A percentile compares a stretch with the other conserved stretches of the same genome.
These are phyloP conservation scores for Saccharomyces cerevisiae DNA, from an alignment of 805 yeast genomes.

Conservation along the genomic window DNA sequence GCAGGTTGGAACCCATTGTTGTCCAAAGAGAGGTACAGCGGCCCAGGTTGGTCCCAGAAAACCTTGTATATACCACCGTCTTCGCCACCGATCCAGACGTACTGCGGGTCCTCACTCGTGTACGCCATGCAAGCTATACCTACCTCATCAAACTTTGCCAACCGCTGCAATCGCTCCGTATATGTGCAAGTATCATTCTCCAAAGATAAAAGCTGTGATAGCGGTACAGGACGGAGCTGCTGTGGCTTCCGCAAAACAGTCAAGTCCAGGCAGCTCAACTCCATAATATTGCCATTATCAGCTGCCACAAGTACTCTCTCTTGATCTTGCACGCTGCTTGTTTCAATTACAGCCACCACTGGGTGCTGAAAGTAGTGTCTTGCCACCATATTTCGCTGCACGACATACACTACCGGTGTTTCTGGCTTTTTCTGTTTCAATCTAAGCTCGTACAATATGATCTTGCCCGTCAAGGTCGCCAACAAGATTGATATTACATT, in stretches of 20 bases:
- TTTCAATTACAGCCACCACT: constrained; percentile 8
- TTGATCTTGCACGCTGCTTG: constrained; percentile 4
- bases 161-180: constrained; percentile 7
- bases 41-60: constrained; percentile 4
- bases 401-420: neutral
- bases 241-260: constrained; percentile 2
- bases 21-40: constrained; percentile 4
- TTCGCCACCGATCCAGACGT: constrained; percentile 19
- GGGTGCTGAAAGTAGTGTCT: constrained; percentile 16
- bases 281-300: constrained; percentile 14
- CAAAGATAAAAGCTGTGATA: neutral
- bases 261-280: constrained; percentile 16
- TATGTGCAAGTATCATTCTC: neutral
- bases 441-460: constrained; percentile 18
- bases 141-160: constrained; percentile 12
- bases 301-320: constrained; percentile 6
- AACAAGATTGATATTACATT: constrained; percentile 13
- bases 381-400: constrained; percentile 14
- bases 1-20: constrained; percentile 22
- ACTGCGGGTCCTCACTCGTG: constrained; percentile 16
- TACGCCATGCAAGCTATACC: constrained; percentile 13
- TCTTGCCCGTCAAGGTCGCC: constrained; percentile 18
- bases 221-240: neutral
- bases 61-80: constrained; percentile 26
- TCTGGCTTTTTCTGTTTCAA: constrained; percentile 3